Evolutionary conservation across 1,284 basidiomycete genomes (phyloP), one percentile per base, ranked within the genome.

Genomic region (Melampsora abietis-canadensis): DNA sequence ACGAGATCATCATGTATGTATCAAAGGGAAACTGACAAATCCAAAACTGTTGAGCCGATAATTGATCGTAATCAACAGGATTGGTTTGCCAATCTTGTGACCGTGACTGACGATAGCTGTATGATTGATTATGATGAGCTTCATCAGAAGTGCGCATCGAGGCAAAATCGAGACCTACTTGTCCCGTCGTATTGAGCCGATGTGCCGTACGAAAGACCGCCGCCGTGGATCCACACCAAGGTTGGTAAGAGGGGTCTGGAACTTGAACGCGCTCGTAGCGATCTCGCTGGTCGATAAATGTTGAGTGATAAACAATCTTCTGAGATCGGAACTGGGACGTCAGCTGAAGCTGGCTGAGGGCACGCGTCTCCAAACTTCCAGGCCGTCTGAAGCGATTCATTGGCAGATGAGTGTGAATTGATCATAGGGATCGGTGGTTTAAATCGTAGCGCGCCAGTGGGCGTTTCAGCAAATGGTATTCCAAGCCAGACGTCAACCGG

Each of bases 211-310:
- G 68, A 57, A 31, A 80, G 79, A 14, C 77, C 76, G 80, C 88
- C 88, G 15, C 88, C 88, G 77, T 89, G 88, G 46, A 88, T 87
- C 78, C 88, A 89, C 4, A 87, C 85, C 34, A 90, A 81, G 2
- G 89, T 88, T 0, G 88, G 88, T 19, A 87, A 61, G 6, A 69
- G 72, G 2, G 34, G 62, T 0, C 46, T 27, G 1, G 51, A 30
- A 17, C 21, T n/a, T 54, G 51, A 54, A 54, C 2, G 51, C n/a
- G 19, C 3, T 51, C 24, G 17, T 19, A 17, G 19, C 17, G 21
- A 21, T 1, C 76, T 17, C 63, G 77, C 77, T 76, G 70, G 70
- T 30, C 86, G 86, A 64, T 79, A 85, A 10, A 84, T 80, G 76
- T 85, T 85, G 47, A 85, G 79, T 65, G 84, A 84, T 47, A 85